Conservation (phyloP, 768 basidiomycete species). For the Suillus alpinus region DNA sequence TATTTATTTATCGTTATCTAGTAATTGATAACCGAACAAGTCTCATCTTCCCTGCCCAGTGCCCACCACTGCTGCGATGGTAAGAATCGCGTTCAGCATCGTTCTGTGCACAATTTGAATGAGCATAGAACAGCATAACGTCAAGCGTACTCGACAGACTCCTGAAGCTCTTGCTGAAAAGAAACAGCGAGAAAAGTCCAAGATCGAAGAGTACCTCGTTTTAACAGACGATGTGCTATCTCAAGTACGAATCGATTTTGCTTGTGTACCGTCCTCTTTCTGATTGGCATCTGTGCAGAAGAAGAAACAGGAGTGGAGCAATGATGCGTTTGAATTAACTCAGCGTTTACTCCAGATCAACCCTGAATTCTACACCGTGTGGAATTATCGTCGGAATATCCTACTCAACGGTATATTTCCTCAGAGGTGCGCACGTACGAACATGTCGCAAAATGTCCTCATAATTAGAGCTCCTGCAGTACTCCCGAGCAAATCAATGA, state of each 20-base stretch:
- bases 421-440: conserved; percentile 43
- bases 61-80: conserved; percentile 17
- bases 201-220: conserved; percentile 72
- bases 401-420: conserved; percentile 70
- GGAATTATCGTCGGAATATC: conserved; percentile 91
- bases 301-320: conserved; percentile 61
- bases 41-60: not conserved
- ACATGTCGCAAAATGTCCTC: not conserved
- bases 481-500: conserved; percentile 58
- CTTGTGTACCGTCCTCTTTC: conserved; percentile 1
- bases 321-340: conserved; percentile 76
- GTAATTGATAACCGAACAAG: not conserved
- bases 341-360: conserved; percentile 76
- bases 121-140: conserved; percentile 51
- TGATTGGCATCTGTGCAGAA: conserved; percentile 49
- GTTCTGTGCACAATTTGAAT: conserved; percentile 3
- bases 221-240: conserved; percentile 62
- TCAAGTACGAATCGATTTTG: conserved; percentile 44
- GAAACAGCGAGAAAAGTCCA: conserved; percentile 66
- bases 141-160: conserved; percentile 60
- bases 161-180: conserved; percentile 62
- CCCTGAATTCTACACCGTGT: conserved; percentile 94
- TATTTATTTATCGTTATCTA: not conserved
- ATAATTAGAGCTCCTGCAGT: conserved; percentile 37
- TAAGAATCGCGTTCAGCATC: conserved; percentile 12